These are phyloP conservation scores for Blastobotrys persicus DNA, from an alignment of 1,139 yeast genomes.

Conservation along the genomic window DNA sequence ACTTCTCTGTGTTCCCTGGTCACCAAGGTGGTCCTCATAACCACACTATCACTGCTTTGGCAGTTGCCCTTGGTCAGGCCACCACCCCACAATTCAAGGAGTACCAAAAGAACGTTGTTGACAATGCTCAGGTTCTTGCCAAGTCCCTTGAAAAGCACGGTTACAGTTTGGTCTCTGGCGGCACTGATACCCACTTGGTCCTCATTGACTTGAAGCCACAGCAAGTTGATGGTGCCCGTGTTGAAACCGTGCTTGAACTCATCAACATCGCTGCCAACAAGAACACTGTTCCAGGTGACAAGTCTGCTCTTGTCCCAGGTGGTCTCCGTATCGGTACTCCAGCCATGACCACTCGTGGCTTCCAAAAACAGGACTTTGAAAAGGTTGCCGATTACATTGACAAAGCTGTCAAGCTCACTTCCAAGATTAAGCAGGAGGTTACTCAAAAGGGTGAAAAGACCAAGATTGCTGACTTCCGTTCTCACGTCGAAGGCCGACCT, in stretches of 20 bases:
- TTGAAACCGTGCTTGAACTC: slow-evolving; percentile 91
- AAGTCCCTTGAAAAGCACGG: slow-evolving; percentile 65
- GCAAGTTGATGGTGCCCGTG: slow-evolving; percentile 96
- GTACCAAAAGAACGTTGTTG: slow-evolving; percentile 85
- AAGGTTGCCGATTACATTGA: slow-evolving; percentile 83
- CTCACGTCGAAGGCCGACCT: slow-evolving; percentile 64
- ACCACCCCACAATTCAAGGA: slow-evolving; percentile 85
- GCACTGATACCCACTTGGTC: slow-evolving; percentile 97
- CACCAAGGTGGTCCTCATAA: slow-evolving; percentile 99
- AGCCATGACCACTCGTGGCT: slow-evolving; percentile 98
- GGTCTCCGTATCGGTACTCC: slow-evolving; percentile 99
- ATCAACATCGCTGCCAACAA: slow-evolving; percentile 95
- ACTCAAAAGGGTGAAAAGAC: slow-evolving; percentile 81
- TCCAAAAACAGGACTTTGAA: slow-evolving; percentile 80
- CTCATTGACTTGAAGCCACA: slow-evolving; percentile 85
- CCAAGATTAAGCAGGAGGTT: slow-evolving; percentile 61
- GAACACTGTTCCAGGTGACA: slow-evolving; percentile 97
- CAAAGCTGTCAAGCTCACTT: slow-evolving; percentile 76
- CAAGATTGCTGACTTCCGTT: slow-evolving; percentile 91
- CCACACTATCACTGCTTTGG: slow-evolving; percentile 96
- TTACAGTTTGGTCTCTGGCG: slow-evolving; percentile 83
- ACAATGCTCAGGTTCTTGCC: slow-evolving; percentile 86
- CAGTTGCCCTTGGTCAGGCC: slow-evolving; percentile 95
- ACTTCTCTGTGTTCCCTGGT: slow-evolving; percentile 98
- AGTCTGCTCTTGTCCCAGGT: slow-evolving; percentile 95